Percentiles rank a stretch among this genome's conserved stretches.
These are phyloP conservation scores for Cucurbita argyrosperma DNA, from an alignment of 306 rosid genomes.

Conservation along the genomic window DNA sequence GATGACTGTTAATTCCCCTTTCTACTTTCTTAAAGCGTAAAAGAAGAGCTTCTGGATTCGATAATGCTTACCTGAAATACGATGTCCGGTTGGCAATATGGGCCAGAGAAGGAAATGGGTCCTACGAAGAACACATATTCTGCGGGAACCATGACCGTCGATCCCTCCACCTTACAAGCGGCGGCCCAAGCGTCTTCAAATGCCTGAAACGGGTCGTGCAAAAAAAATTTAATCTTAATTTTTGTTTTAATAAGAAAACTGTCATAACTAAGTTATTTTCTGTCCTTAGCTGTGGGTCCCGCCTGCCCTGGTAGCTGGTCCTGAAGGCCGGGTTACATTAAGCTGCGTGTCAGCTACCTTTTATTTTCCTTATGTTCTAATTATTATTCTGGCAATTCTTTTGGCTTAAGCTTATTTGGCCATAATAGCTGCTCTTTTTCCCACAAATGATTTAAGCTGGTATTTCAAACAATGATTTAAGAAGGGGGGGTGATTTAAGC, in stretches of 20 bases:
- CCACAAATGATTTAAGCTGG: not conserved
- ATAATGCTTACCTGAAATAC: conserved; percentile 59
- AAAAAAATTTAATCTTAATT: too few relatives aligned
- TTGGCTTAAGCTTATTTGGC: not conserved
- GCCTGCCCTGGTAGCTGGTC: conserved; percentile 13
- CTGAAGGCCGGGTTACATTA: not conserved
- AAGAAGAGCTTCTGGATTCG: not conserved
- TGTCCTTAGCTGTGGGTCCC: conserved; percentile 17
- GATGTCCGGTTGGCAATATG: conserved; percentile 61
- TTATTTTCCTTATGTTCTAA: not conserved
- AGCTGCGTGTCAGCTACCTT: not conserved
- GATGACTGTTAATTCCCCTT: too few relatives aligned
- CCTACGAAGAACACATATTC: conserved; percentile 49
- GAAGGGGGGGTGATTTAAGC: not conserved
- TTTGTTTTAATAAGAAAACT: conserved; percentile 23
- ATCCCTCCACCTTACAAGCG: conserved; percentile 79
- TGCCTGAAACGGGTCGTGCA: conserved; percentile 41
- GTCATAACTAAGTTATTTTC: conserved; percentile 34
- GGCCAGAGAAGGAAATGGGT: conserved; percentile 91
- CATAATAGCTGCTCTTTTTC: not conserved
- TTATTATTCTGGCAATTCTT: not conserved
- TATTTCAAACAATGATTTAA: not conserved
- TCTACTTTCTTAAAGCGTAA: too few relatives aligned
- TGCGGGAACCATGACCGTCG: conserved; percentile 54
- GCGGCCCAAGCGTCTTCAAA: conserved; percentile 77